Conservation (phyloP, 2,329 filamentous ascomycete genomes). For the Nothophoma quercina region DNA sequence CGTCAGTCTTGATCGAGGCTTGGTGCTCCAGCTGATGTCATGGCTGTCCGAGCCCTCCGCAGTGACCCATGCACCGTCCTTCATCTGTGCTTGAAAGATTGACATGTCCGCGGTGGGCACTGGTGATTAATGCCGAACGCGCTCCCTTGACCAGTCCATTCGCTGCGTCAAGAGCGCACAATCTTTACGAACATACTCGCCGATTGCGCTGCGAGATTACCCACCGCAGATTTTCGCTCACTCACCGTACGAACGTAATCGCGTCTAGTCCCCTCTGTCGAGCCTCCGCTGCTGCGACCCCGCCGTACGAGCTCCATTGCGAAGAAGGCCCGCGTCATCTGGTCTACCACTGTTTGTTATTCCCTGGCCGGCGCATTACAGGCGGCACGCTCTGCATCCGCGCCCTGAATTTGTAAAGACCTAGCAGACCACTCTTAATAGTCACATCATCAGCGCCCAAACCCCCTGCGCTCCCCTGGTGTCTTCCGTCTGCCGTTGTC, state of each 20-base stretch:
- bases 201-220: constrained; percentile 9
- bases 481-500: constrained; percentile 27
- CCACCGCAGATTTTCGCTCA: constrained; percentile 3
- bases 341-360: constrained; percentile 19
- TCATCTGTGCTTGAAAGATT: constrained; percentile 22
- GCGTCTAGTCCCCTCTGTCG: too few species aligned
- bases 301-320: constrained; percentile 25
- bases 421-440: background rate
- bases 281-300: constrained; percentile 26
- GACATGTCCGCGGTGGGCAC: constrained; percentile 21
- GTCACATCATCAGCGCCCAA: constrained; percentile 21
- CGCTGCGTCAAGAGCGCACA: constrained; percentile 13
- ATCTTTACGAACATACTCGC: constrained; percentile 17
- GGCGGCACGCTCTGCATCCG: constrained; percentile 20
- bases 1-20: constrained; percentile 27
- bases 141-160: constrained; percentile 2
- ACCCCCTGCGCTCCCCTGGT: constrained; percentile 41
- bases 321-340: constrained; percentile 40
- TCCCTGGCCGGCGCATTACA: constrained; percentile 20
- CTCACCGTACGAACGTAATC: too few species aligned
- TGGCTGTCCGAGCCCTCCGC: constrained; percentile 28
- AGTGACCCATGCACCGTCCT: constrained; percentile 7
- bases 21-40: constrained; percentile 38
- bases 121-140: constrained; percentile 20
- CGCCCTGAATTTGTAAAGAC: constrained; percentile 26